Evolutionary conservation across 768 basidiomycete species (phyloP).

Genomic region (Paxillus ammoniavirescens): DNA sequence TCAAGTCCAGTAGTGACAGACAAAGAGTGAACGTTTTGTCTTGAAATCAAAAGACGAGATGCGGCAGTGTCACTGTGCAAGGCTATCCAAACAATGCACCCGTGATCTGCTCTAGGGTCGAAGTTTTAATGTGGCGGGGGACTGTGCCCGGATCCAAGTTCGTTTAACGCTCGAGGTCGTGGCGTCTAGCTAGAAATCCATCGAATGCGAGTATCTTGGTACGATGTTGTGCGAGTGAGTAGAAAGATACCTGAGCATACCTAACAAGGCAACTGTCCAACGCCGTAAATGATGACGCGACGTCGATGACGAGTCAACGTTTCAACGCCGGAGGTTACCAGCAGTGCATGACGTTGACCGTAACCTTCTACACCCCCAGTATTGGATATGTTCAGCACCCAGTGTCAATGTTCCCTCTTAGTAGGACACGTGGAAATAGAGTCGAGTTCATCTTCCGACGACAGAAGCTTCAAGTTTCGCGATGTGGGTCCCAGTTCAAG

Average conservation of each 20-base stretch:
- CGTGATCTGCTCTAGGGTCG: not conserved
- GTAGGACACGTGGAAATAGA: no score
- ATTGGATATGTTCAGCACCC: no score
- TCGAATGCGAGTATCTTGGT: not conserved
- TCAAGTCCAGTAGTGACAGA: slow-evolving; percentile 12
- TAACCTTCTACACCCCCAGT: no score
- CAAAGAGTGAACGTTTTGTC: not conserved
- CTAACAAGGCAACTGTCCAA: not conserved
- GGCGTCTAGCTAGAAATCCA: not conserved
- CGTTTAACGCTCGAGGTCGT: not conserved
- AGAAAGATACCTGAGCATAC: not conserved
- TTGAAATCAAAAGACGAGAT: slow-evolving; percentile 17
- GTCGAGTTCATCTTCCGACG: no score
- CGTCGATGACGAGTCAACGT: no score
- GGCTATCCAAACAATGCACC: slow-evolving; percentile 3
- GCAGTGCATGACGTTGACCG: no score
- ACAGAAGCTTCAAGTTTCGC: no score
- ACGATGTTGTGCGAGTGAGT: not conserved
- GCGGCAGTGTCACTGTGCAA: slow-evolving; percentile 7
- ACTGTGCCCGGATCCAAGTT: not conserved
- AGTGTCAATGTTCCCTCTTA: no score
- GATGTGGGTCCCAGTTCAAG: no score
- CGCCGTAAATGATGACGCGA: no score
- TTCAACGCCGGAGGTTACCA: not conserved
- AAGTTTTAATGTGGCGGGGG: not conserved